phyloP scores from a whole-genome alignment of 495 filamentous ascomycete genomes.

The Hyaloscypha bicolor region DNA sequence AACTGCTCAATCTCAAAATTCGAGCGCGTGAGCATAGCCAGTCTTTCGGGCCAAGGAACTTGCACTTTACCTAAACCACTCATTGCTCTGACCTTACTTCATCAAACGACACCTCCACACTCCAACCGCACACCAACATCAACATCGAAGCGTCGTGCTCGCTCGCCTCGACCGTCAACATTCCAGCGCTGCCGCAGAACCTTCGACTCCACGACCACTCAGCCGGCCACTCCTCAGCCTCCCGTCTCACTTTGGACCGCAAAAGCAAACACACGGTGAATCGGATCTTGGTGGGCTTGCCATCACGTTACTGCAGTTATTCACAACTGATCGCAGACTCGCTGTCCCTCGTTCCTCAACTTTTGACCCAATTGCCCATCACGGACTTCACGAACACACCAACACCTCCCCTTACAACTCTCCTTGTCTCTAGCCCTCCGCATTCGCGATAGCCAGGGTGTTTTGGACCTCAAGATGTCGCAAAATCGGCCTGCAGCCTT shows the following conservation, averaged over 20 bases:
- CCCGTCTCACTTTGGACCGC: conserved; percentile 21
- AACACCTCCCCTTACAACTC: conserved; percentile 41
- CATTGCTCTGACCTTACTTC: conserved; percentile 21
- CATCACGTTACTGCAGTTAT: conserved; percentile 29
- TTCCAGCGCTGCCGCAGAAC: conserved; percentile 18
- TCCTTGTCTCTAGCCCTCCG: conserved; percentile 51
- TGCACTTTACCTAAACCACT: conserved; percentile 26
- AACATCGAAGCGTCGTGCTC: conserved; percentile 9
- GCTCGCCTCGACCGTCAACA: conserved; percentile 6
- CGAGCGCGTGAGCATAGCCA: conserved; percentile 35
- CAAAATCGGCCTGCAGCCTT: conserved; percentile 76
- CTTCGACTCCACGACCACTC: conserved; percentile 11
- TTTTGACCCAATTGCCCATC: conserved; percentile 46
- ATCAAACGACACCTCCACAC: conserved; percentile 30
- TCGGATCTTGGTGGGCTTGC: conserved; percentile 19
- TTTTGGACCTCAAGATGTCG: conserved; percentile 56
- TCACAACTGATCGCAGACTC: conserved; percentile 12
- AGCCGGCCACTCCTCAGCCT: conserved; percentile 15
- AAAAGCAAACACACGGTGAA: conserved; percentile 25
- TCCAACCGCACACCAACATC: conserved; percentile 11
- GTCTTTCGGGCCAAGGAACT: conserved; percentile 34
- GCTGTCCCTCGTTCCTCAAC: conserved; percentile 20
- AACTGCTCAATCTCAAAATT: conserved; percentile 31
- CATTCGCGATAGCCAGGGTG: conserved; percentile 35
- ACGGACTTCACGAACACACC: conserved; percentile 51